Evolutionary conservation across 768 basidiomycete species (phyloP).

Genomic region (Amanita molliuscula): DNA sequence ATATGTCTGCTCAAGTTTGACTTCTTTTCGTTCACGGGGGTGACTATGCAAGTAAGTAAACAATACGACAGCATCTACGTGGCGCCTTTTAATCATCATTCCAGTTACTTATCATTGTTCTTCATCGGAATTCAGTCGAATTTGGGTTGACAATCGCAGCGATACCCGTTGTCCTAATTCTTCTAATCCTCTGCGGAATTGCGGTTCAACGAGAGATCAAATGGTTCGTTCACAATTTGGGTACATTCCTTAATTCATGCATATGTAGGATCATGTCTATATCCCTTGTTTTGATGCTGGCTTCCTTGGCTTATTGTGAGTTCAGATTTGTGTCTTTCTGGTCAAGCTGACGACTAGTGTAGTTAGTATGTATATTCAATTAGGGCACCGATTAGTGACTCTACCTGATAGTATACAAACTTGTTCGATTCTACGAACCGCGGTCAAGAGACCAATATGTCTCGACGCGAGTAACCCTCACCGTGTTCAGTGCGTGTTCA

Average conservation of each 20-base stretch:
- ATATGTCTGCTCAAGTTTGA: conserved; percentile 85
- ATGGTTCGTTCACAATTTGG: conserved; percentile 35
- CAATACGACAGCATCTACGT: too few relatives aligned
- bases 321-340: neutral
- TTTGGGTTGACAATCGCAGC: conserved; percentile 78
- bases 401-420: conserved; percentile 55
- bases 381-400: neutral
- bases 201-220: conserved; percentile 78
- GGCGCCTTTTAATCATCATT: neutral
- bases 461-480: conserved; percentile 72
- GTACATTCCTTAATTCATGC: neutral
- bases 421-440: conserved; percentile 75
- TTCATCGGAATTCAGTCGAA: conserved; percentile 53
- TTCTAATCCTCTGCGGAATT: conserved; percentile 53
- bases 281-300: conserved; percentile 69
- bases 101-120: conserved; percentile 75
- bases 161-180: conserved; percentile 64
- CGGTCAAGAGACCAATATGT: conserved; percentile 40
- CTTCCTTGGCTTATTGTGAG: conserved; percentile 71
- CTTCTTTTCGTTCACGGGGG: conserved; percentile 81
- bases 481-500: conserved; percentile 58
- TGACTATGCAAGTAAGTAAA: conserved; percentile 70
- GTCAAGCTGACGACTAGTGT: conserved; percentile 3
- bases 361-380: conserved; percentile 27
- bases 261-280: conserved; percentile 54